Conservation (phyloP, 768 basidiomycete genomes). For the Serendipita vermifera region DNA sequence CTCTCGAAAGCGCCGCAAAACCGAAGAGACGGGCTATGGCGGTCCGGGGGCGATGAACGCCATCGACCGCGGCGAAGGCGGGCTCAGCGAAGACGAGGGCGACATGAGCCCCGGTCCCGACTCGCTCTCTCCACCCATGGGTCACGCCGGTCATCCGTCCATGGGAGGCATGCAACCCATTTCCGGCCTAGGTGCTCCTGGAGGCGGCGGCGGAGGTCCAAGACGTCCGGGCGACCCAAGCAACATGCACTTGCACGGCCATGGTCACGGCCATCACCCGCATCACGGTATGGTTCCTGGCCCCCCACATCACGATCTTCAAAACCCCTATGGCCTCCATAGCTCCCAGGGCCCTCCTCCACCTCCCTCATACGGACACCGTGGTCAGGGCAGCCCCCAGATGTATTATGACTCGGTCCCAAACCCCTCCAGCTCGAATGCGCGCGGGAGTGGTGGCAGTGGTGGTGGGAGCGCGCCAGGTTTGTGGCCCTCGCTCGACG, state of each 20-base stretch:
- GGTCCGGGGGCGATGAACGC: neutral
- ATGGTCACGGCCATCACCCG: neutral
- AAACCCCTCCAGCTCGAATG: neutral
- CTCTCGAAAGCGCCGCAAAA: conserved; percentile 49
- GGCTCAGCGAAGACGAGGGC: conserved; percentile 3
- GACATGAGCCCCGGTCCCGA: neutral
- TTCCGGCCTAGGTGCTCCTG: no score
- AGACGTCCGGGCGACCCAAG: neutral
- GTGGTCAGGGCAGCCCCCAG: neutral
- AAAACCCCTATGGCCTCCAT: neutral
- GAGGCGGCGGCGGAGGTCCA: neutral
- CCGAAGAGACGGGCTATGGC: conserved; percentile 19
- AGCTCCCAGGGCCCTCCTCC: no score
- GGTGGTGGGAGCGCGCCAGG: neutral
- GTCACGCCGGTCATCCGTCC: neutral
- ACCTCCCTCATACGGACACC: neutral
- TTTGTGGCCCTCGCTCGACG: conserved; percentile 4
- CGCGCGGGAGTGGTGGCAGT: neutral
- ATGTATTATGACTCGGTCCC: conserved; percentile 1
- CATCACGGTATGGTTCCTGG: neutral
- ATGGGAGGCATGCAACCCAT: neutral
- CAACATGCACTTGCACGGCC: neutral
- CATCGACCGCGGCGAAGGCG: conserved; percentile 7
- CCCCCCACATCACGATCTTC: neutral
- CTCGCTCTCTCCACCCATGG: neutral